Evolutionary conservation across 352 stramenopile species (phyloP), one percentile per base, ranked within the genome.

Genomic region (Blastocystis sp.): DNA sequence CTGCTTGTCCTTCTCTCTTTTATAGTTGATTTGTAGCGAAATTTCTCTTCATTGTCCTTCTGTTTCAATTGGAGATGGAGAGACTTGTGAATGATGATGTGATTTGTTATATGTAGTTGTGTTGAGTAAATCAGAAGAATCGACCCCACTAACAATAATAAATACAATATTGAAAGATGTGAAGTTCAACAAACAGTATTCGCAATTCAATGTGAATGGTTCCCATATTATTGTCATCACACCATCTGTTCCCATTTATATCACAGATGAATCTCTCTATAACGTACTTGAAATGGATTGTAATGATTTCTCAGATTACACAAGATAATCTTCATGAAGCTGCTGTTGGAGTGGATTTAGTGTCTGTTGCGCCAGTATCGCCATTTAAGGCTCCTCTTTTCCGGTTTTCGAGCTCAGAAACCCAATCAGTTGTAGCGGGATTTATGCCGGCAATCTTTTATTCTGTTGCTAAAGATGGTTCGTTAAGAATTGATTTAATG

Each of bases 401-500:
- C 53, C 27, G 40, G 1, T 84, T 69, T n/a, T n/a, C 56, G 19
- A 33, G 13, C 24, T 11, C 48, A 37, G 30, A 62, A 24, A 35
- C 22, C 7, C 30, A 33, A 1, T 53, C 73, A 9, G 37, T 69
- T 37, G 53, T 84, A 35, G 27, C 51, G 0, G 73, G 73, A 11
- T 84, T 84, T 44, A 84, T 84, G 73, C 73, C 48, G 13, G 42
- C 73, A 22, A 84, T 84, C 53, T 84, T 84, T 35, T 84, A 84
- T 44, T 60, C 42, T 0, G 42, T 68, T 51, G 73, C 37, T 15
- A 66, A 19, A 3, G 68, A 84, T 84, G 73, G 73, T 84, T 24
- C 7, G 33, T 27, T 48, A 27, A 48, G 66, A 22, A 37, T 24
- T n/a, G n/a, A n/a, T 22, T 37, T 5, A 53, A 54, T 84, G 35